A percentile compares a stretch with the other conserved stretches of the same genome.
These are phyloP conservation scores for Saccharomycopsis hybrid DNA, from an alignment of 1,139 yeast genomes.

Conservation along the genomic window DNA sequence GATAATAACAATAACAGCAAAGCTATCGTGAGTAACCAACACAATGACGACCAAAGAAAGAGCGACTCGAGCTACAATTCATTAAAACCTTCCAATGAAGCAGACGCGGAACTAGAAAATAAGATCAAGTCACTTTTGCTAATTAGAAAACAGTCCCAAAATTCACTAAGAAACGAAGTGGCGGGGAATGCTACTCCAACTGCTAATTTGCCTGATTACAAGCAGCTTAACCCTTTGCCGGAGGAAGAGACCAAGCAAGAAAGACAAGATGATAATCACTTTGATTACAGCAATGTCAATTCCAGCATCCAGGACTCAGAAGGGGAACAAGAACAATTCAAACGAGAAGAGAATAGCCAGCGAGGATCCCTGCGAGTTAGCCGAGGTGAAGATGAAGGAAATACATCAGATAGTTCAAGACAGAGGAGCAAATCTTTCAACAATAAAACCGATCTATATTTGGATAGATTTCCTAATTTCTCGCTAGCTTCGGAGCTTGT, in stretches of 20 bases:
- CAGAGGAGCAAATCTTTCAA: slow-evolving; percentile 4
- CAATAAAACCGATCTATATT: slow-evolving; percentile 16
- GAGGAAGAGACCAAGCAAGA: too few species aligned
- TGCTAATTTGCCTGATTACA: neutral
- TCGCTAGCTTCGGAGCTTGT: slow-evolving; percentile 17
- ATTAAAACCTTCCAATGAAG: slow-evolving; percentile 16
- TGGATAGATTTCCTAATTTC: slow-evolving; percentile 20
- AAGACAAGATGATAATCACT: too few species aligned
- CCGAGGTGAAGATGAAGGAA: too few species aligned
- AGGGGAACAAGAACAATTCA: too few species aligned
- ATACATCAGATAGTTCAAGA: neutral
- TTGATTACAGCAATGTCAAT: neutral
- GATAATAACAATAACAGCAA: neutral
- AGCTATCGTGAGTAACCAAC: too few species aligned
- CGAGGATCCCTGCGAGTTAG: too few species aligned
- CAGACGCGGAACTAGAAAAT: slow-evolving; percentile 20
- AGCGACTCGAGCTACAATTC: slow-evolving; percentile 1
- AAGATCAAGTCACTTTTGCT: slow-evolving; percentile 18
- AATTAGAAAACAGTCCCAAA: slow-evolving; percentile 8
- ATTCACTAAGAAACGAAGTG: too few species aligned
- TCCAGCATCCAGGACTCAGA: neutral
- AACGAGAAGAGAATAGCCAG: too few species aligned
- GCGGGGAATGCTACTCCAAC: too few species aligned
- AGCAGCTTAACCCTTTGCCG: neutral
- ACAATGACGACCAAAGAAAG: neutral